Evolutionary conservation across 2,329 filamentous ascomycete genomes (phyloP), one percentile per base, ranked within the genome.

Genomic region (Exophiala oligosperma): DNA sequence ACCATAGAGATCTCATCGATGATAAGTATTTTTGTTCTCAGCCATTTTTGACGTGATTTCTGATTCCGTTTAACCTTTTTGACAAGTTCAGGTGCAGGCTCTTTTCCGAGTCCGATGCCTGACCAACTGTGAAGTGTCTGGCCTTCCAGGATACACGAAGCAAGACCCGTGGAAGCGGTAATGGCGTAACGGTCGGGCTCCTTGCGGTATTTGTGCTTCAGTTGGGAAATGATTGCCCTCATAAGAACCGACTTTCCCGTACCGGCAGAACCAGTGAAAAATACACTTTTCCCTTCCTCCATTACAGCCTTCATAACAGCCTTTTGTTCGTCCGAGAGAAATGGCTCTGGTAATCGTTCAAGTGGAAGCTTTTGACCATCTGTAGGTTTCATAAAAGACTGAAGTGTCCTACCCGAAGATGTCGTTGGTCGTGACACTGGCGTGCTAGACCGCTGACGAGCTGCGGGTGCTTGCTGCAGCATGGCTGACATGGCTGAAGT

Each of bases 1-100:
- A 99, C 92, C 95, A 99, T 99, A 11, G 94, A 97, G 2, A 99
- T 87, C 72, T 99, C 94, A 73, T 99, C 94, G 67, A 99, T 84
- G 65, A 99, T 82, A 24, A 99, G 82, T 11, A 91, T 85, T 69
- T 92, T 96, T 0, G 92, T 96, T 56, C 86, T 85, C 64, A 95
- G 76, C 95, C 95, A 99, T 41, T 93, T 84, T 63, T 86, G 88
- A 71, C 90, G 93, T 23, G 92, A 91, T 71, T 97, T 97, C 17
- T 84, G 81, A 65, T 97, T 97, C 58, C 86, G 84, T 67, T 90
- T 88, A 67, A 99, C 91, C 80, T 97, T 99, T 73, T 90, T 94
- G 51, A 97, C 84, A 24, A 99, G 80, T 32, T 88, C 84, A 14
- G 85, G 82, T 2, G 87, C 89, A 40, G 90, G 83, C 67, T 97